Conservation (phyloP, 345 rosid species). For the Salix suchowensis region DNA sequence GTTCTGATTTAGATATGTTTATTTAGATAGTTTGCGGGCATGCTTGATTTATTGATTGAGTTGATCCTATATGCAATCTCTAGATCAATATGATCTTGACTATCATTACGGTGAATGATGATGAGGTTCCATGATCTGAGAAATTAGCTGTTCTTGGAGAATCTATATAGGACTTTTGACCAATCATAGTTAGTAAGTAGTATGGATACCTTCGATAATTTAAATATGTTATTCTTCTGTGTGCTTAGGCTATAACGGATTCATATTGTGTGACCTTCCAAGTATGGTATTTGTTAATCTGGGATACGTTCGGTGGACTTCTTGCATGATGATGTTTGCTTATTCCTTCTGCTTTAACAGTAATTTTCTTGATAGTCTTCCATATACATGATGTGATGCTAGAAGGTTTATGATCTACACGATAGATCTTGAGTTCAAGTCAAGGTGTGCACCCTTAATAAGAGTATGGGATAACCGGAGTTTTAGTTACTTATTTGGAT, state of each 20-base stretch:
- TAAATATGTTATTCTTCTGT: no score
- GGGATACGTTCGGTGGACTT: background rate
- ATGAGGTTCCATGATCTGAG: no score
- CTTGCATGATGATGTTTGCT: background rate
- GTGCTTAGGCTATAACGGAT: background rate
- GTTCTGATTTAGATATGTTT: background rate
- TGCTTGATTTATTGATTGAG: background rate
- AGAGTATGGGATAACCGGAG: fast-evolving
- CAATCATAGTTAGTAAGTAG: background rate
- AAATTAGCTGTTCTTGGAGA: no score
- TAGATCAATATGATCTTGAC: background rate
- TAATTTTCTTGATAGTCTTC: no score
- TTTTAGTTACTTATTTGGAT: no score
- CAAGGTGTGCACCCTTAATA: fast-evolving
- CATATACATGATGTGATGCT: no score
- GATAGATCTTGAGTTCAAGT: no score
- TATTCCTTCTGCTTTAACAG: background rate
- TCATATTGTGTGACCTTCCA: background rate
- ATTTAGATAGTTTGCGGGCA: background rate
- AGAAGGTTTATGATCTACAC: no score
- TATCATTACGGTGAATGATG: background rate
- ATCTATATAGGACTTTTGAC: no score
- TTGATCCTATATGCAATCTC: background rate
- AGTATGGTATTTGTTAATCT: background rate
- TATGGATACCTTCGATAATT: no score